Base-by-base conservation (phyloP, 2,329 filamentous ascomycete species). In the Colletotrichum sp. region DNA sequence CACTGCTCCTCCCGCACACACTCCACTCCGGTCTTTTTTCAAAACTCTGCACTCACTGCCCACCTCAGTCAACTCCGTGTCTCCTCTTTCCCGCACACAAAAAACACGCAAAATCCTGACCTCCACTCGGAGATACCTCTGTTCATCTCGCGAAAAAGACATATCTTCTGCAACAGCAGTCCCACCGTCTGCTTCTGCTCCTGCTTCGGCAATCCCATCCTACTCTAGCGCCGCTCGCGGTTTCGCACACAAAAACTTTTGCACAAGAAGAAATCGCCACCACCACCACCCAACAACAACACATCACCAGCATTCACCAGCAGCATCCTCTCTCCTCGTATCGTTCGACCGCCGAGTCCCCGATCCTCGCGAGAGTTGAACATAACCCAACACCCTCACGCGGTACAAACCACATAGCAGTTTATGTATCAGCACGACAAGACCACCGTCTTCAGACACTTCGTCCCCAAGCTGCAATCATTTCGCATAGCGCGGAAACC, bases 371-470 rank as follows among this genome's bases (percentile, higher is more conserved):
- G 65, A 74, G 75, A 75, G 75, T 76, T 52, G 71, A 67, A 60
- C 60, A 62, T 55, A 76, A 63, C 77, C 70, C 68, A 63, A 72
- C 65, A 75, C 72, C 69, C 69, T 77, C 55, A 75, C 60, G 52
- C 70, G 70, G 72, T 76, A 76, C 67, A 68, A 34, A 52, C 39
- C 76, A 78, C 72, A 71, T 39, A 78, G 77, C 77, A 94, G 95
- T 98, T 95, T 98, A 98, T 98, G 96, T 98, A 98, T 98, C 96
- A 96, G 95, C 94, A 95, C 95, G 94, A 94, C 93, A 86, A 90
- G 85, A 92, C 92, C 92, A 92, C 95, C 94, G 93, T 95, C 93
- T 96, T 95, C 93, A 95, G 93, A 95, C 94, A 96, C 93, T 93
- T 94, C 90, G 93, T 93, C 92, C 95, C 95, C 91, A 95, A 95